Evolutionary conservation across 2,329 filamentous ascomycete species (phyloP), one percentile per base, ranked within the genome.

Genomic region (Lasiodiplodia sp.): DNA sequence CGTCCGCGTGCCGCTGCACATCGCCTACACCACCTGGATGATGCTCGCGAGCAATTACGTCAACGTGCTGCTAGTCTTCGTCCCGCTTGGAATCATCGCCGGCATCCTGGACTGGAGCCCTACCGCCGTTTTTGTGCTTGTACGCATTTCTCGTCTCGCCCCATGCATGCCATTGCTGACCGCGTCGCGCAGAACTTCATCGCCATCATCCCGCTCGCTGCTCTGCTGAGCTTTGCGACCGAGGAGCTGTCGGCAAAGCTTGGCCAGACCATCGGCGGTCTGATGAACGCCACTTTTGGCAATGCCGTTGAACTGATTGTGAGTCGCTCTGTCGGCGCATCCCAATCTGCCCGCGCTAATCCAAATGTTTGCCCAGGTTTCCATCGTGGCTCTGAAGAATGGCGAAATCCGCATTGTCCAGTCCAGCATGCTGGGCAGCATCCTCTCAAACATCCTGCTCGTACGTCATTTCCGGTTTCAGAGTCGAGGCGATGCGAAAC

Each of bases 351-450:
- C 16, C 12, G 16, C 16, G 68, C 68, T 69, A 69, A 66, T 47
- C 37, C 40, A 58, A 71, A 57, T n/a, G 18, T 70, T 66, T 57
- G 62, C 64, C 11, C 76, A 95, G 92, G 92, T 97, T 77, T 97
- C 93, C 79, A 95, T 98, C 73, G 91, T 98, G 72, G 96, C 96
- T 21, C 87, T 99, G 56, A 88, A 85, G 72, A 89, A 96, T 74
- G 89, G 90, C 71, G 92, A 98, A 82, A 96, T 97, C 77, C 90
- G 95, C 75, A 94, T 98, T 72, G 95, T 98, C n/a, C 96, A 98
- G 82, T 92, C 95, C 23, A 97, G 93, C 72, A 98, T 98, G 94
- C 89, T 98, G 40, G 95, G 96, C 58, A 96, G 92, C 76, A 97
- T 98, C 74, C 85, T 98, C 49, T 97, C 95, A 72, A 98, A 98